phyloP scores from a whole-genome alignment of 2,329 filamentous ascomycete genomes.

The Alternaria sp. region DNA sequence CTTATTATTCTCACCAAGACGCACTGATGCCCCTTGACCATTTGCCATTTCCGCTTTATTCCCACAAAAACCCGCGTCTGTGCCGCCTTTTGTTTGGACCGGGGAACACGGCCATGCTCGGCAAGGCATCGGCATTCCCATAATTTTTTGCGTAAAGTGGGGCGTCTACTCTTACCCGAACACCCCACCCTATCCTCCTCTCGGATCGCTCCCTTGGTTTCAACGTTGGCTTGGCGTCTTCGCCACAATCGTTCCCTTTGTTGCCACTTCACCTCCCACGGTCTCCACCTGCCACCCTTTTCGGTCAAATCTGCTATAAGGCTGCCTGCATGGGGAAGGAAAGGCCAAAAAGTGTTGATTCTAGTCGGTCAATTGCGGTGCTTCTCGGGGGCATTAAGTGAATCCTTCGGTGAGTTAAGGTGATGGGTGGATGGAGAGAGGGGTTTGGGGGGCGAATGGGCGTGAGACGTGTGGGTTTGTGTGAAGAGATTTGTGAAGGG shows the following conservation, averaged over 20 bases:
- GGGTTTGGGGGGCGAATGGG: not conserved
- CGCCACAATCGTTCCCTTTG: not conserved
- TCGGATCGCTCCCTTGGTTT: not conserved
- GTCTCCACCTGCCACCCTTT: not conserved
- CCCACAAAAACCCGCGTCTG: not conserved
- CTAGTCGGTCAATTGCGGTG: constrained; percentile 17
- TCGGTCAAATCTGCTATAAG: not conserved
- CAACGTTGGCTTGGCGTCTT: not conserved
- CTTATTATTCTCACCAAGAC: constrained; percentile 2
- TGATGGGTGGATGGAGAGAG: not conserved
- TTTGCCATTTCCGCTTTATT: constrained; percentile 1
- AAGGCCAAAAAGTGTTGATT: constrained; percentile 10
- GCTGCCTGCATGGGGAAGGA: constrained; percentile 8
- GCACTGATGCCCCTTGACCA: not conserved
- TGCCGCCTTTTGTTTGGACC: not conserved
- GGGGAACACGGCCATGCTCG: not conserved
- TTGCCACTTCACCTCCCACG: not conserved
- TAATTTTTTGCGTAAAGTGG: not conserved
- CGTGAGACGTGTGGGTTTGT: not conserved
- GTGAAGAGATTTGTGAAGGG: not conserved
- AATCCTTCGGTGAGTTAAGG: constrained; percentile 7
- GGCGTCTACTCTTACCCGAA: not conserved
- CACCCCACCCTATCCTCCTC: not conserved
- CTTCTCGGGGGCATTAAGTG: constrained; percentile 5
- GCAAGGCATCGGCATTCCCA: not conserved